Evolutionary conservation across 805 yeast species (phyloP), one percentile per base, ranked within the genome.

Genomic region (Lachancea quebecensis): DNA sequence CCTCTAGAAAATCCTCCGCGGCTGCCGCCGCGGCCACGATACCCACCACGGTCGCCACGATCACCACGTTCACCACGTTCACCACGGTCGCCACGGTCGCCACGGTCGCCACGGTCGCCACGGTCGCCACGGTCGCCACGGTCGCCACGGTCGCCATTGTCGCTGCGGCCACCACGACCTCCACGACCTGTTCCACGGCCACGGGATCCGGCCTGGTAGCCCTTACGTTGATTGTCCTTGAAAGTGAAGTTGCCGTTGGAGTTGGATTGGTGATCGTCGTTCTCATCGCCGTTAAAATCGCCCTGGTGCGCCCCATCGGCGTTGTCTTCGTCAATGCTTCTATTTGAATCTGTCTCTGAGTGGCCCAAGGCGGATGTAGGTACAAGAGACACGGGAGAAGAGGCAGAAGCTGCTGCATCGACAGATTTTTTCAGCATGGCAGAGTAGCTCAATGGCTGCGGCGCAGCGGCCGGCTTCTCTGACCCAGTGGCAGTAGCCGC

Each of bases 381-480:
- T 8, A 35, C n/a, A 15, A 15, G 39, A 29, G 39, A 21, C 8
- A 27, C 38, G 5, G 44, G 44, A 11, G 42, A 3, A 10, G 41
- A 27, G 10, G 36, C 33, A 30, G 38, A 17, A 10, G 47, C 27
- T 12, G 54, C 41, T 10, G 56, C 56, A n/a, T 53, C 59, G 16
- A 53, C 58, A 12, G 60, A 53, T 47, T 49, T 56, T 38, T 58
- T 51, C 17, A 57, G 42, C 10, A 56, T 60, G 32, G 59, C 54
- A n/a, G 59, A 53, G 38, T 59, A 59, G 40, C 62, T 57, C 30
- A 59, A 38, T 2, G 58, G 58, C 11, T 50, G 53, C 3, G 48
- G 39, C 5, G 38, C 35, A 10, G 36, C 36, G 4, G 36, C 40
- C 3, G 53, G 37, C 30, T 25, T 16, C 9, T 32, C 14, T 12